A percentile compares a stretch with the other conserved stretches of the same genome.
These are phyloP conservation scores for Mycena alexandri DNA, from an alignment of 768 basidiomycete genomes.

Conservation along the genomic window DNA sequence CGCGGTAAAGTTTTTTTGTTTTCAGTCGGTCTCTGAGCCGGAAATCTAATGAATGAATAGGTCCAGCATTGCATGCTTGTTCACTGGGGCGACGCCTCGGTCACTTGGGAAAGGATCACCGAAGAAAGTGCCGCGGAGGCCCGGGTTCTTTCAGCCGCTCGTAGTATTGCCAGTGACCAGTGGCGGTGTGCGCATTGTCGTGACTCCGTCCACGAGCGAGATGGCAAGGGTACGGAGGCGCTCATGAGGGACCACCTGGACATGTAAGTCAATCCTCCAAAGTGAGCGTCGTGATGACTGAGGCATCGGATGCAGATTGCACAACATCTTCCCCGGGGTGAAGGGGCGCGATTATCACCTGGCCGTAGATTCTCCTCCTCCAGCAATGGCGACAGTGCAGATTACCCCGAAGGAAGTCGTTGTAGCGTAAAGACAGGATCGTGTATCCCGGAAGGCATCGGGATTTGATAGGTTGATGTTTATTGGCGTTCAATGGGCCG, in stretches of 20 bases:
- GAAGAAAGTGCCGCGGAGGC: conserved; percentile 42
- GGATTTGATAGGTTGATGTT: too few relatives aligned
- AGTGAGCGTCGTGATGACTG: background rate
- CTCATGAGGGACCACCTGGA: conserved; percentile 27
- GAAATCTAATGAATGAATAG: conserved; percentile 32
- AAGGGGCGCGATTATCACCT: conserved; percentile 18
- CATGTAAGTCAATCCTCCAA: conserved; percentile 8
- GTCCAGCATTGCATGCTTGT: conserved; percentile 48
- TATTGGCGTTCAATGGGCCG: too few relatives aligned
- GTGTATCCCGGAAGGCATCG: too few relatives aligned
- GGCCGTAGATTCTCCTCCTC: conserved; percentile 22
- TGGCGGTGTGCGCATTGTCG: conserved; percentile 49
- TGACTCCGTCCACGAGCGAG: conserved; percentile 40
- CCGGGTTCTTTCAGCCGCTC: conserved; percentile 34
- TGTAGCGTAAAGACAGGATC: background rate
- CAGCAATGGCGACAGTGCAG: background rate
- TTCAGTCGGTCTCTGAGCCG: background rate
- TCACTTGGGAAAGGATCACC: conserved; percentile 47
- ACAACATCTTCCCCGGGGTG: conserved; percentile 10
- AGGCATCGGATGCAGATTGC: conserved; percentile 1
- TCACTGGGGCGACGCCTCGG: conserved; percentile 46
- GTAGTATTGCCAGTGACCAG: conserved; percentile 19
- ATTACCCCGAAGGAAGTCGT: conserved; percentile 29
- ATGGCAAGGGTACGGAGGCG: conserved; percentile 38
- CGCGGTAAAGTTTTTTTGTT: conserved; percentile 44